phyloP scores from a whole-genome alignment of 805 yeast genomes.

The Candida vartiovaarae region DNA sequence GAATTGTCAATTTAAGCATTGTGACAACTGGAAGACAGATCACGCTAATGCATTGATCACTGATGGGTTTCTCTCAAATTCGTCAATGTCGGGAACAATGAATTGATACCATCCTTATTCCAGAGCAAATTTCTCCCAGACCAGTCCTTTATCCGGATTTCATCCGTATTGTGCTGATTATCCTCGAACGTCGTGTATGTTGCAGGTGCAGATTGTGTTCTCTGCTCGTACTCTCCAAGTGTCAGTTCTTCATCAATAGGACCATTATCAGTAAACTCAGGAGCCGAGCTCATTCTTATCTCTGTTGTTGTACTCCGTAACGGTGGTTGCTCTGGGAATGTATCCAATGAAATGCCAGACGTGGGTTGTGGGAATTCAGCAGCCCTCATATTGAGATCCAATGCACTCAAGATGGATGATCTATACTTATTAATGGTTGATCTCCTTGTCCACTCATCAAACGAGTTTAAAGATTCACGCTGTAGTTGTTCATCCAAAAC shows the following conservation, averaged over 20 bases:
- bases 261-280: conserved; percentile 13
- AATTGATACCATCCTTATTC: neutral
- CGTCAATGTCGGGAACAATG: conserved; percentile 26
- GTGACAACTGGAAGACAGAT: conserved; percentile 29
- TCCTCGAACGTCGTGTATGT: conserved; percentile 1
- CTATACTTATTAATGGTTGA: conserved; percentile 12
- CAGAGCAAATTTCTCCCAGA: conserved; percentile 1
- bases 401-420: conserved; percentile 20
- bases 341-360: conserved; percentile 11
- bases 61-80: conserved; percentile 22
- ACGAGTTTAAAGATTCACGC: conserved; percentile 4
- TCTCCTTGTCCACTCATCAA: conserved; percentile 16
- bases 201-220: conserved; percentile 15
- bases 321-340: conserved; percentile 1
- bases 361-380: conserved; percentile 1
- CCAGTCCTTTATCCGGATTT: conserved; percentile 4
- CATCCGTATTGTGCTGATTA: conserved; percentile 10
- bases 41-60: conserved; percentile 25
- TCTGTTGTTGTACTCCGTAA: neutral
- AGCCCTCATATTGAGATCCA: conserved; percentile 17
- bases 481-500: conserved; percentile 12
- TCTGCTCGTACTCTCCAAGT: conserved; percentile 12
- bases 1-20: conserved; percentile 29
- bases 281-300: conserved; percentile 17
- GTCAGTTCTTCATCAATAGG: conserved; percentile 3